Evolutionary conservation across 1,284 basidiomycete genomes (phyloP), one percentile per base, ranked within the genome.

Genomic region (Tausonia pullulans): DNA sequence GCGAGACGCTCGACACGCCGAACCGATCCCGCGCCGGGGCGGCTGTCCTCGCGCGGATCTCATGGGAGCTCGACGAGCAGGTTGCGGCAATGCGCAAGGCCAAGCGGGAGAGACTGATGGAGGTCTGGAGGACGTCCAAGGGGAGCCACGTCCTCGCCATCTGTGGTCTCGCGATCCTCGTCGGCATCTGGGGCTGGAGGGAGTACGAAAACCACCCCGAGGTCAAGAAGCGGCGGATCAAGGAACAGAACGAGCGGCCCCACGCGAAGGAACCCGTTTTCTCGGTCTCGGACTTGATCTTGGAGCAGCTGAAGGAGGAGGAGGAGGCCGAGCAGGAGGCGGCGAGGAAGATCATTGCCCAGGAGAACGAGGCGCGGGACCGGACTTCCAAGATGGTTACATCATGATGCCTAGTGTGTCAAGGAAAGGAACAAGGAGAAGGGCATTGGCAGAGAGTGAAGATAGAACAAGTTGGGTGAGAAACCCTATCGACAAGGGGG

Each of bases 21-120:
- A 91, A 84, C 68, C 84, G 82, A 57, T 92, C 88, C 74, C 80
- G 88, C n/a, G 90, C 86, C 0, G 90, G 88, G 0, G 81, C 81
- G 67, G 90, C 90, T n/a, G 78, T 87, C 53, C 76, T 83, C 59
- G 85, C 87, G 2, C 70, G 77, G 62, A 69, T 70, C 60, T 62
- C 55, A 43, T 64, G 69, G 39, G 68, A 68, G 51, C 71, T 72
- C 64, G 57, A 62, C n/a, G 67, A 69, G 59, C 66, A 63, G 61
- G 51, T 58, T 9, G 67, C 64, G n/a, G 41, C 3, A 10, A 46
- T 51, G 7, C 40, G 39, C 4, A n/a, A 40, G 1, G 45, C 16
- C 8, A 41, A 52, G 1, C 1, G 27, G 13, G 41, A 40, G 39
- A 58, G 27, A 9, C n/a, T 14, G 55, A 49, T 3, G 43, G 54